Evolutionary conservation across 1,139 yeast species (phyloP), one percentile per base, ranked within the genome.

Genomic region (Hansenula sp.): DNA sequence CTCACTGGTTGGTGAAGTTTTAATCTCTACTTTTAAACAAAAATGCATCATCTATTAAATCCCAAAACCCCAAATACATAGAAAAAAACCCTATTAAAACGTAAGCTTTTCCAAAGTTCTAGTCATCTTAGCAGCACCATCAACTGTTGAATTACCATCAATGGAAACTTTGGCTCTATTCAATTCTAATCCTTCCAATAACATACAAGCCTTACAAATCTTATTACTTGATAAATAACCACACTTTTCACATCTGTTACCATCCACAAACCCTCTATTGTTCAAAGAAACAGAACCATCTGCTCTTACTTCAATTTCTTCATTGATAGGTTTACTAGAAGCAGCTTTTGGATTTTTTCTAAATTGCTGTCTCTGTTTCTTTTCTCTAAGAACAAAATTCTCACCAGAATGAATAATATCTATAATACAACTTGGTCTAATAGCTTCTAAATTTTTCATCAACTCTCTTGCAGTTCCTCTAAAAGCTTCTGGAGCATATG

Each of bases 401-500:
- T 94, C 98, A 31, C 99, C 98, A 51, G 96, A 85, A 52, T 86
- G 83, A 32, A 94, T 94, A 42, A 92, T 87, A 64, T 94, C 98
- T 63, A 92, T 79, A 44, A 94, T 92, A 56, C 97, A 85, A 24
- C 95, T 82, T 6, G 98, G 97, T 52, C 97, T 73, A 2, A 90
- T 80, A 3, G 95, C 79, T 57, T 92, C 98, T 42, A 94, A 67
- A 45, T 89, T 86, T 61, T 92, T 92, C 68, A 94, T 79, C 30
- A 92, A 70, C 43, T 89, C 92, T 55, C 99, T 75, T 0, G 98
- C 97, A 0, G 98, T 94, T 11, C 99, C 98, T 51, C 99, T 71
- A 58, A 94, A 94, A 0, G 99, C 97, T 60, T 94, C 98, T 1
- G 98, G 97, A 0, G 98, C 96, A 64, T 94, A 94, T 0, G 96